Evolutionary conservation across 768 basidiomycete species (phyloP).

Genomic region (Podaxis sp.): DNA sequence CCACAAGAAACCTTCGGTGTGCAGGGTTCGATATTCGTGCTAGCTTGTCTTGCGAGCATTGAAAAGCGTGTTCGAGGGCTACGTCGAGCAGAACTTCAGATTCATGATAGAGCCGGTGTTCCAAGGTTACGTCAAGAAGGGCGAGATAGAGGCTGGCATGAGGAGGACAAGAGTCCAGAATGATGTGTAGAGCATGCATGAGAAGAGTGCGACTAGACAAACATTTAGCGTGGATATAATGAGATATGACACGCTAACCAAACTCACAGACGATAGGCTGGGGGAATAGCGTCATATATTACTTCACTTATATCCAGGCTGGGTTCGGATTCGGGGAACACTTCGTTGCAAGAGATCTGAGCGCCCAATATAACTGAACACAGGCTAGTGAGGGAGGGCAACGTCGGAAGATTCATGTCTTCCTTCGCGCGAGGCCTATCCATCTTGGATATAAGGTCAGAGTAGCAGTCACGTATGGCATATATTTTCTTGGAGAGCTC

Average conservation of each 20-base stretch:
- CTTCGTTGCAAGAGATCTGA: slow-evolving; percentile 1
- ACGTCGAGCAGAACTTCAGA: slow-evolving; percentile 36
- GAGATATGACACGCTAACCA: neutral
- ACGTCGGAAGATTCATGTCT: neutral
- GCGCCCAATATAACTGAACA: slow-evolving; percentile 19
- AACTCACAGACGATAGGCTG: slow-evolving; percentile 46
- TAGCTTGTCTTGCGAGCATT: slow-evolving; percentile 16
- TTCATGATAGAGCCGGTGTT: slow-evolving; percentile 38
- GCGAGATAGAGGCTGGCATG: slow-evolving; percentile 44
- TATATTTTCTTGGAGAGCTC: slow-evolving; percentile 46
- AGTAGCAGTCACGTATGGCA: slow-evolving; percentile 53
- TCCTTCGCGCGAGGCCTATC: neutral
- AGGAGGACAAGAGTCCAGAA: slow-evolving; percentile 39
- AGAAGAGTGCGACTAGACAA: neutral
- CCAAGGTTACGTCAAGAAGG: slow-evolving; percentile 47
- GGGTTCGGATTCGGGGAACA: neutral
- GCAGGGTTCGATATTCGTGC: slow-evolving; percentile 35
- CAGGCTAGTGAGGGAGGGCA: slow-evolving; percentile 19
- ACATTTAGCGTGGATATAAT: neutral
- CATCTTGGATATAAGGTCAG: slow-evolving; percentile 41
- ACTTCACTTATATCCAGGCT: slow-evolving; percentile 27
- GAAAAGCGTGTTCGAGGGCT: slow-evolving; percentile 36
- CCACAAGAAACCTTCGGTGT: slow-evolving; percentile 42
- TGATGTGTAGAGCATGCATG: slow-evolving; percentile 43
- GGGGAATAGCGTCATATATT: slow-evolving; percentile 50